phyloP scores from a whole-genome alignment of 2,329 filamentous ascomycete species.

The Neonectria magnoliae region DNA sequence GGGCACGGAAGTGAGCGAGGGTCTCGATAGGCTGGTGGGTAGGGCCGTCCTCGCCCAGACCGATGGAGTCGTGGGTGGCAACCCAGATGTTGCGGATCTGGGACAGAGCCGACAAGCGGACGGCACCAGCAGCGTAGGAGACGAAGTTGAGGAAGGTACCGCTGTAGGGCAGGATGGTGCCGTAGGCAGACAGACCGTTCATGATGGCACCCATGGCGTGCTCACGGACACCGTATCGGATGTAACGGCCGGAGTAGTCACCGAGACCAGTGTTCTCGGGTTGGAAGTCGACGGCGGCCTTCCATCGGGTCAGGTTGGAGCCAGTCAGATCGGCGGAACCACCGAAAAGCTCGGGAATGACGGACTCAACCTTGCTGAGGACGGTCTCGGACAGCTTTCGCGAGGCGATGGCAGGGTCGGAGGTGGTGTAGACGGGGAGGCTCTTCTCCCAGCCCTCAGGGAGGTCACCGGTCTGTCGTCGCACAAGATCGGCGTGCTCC shows the following conservation, averaged over 20 bases:
- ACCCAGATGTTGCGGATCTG: conserved; percentile 94
- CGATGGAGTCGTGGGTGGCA: conserved; percentile 98
- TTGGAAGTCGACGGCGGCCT: conserved; percentile 97
- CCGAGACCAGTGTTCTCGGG: conserved; percentile 86
- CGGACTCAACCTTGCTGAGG: conserved; percentile 84
- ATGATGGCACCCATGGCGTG: conserved; percentile 93
- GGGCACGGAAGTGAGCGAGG: conserved; percentile 95
- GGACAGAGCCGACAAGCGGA: conserved; percentile 92
- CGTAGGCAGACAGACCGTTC: conserved; percentile 95
- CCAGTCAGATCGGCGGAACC: conserved; percentile 98
- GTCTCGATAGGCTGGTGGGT: conserved; percentile 99
- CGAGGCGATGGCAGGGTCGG: conserved; percentile 86
- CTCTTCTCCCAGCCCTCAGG: conserved; percentile 96
- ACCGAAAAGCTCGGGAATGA: conserved; percentile 89
- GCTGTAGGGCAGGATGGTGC: conserved; percentile 90
- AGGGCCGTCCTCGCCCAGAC: conserved; percentile 97
- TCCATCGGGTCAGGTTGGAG: conserved; percentile 99
- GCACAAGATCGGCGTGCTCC: conserved; percentile 82
- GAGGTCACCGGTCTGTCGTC: conserved; percentile 83
- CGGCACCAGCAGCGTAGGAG: conserved; percentile 93
- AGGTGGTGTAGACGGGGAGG: conserved; percentile 89
- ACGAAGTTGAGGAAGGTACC: conserved; percentile 99
- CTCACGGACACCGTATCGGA: conserved; percentile 92
- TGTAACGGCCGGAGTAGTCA: conserved; percentile 89
- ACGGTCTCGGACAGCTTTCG: conserved; percentile 97